A percentile compares a stretch with the other conserved stretches of the same genome.
Conservation (phyloP, 345 rosid genomes). For the Theobroma cacao region DNA sequence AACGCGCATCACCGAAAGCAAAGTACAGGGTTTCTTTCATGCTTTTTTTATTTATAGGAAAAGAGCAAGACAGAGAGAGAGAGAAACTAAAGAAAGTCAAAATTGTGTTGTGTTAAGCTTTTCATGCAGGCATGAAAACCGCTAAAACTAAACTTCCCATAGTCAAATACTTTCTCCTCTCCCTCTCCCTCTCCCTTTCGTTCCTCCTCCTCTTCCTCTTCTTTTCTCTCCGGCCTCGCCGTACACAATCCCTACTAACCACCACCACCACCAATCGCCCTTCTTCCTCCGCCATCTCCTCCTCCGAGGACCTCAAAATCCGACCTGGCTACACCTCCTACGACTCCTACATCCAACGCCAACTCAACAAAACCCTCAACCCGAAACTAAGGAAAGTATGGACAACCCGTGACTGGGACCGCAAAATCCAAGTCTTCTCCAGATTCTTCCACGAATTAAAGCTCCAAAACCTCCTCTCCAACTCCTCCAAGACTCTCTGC, state of each 20-base stretch:
- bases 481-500: slow-evolving; percentile 61
- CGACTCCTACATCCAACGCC: slow-evolving; percentile 84
- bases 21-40: not conserved
- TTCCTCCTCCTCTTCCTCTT: not conserved
- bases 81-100: not conserved
- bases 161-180: not conserved
- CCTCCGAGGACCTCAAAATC: slow-evolving; percentile 45
- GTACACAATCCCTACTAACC: slow-evolving; percentile 1
- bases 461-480: slow-evolving; percentile 35
- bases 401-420: slow-evolving; percentile 92
- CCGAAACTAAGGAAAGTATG: slow-evolving; percentile 72
- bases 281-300: not conserved
- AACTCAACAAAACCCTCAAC: slow-evolving; percentile 88
- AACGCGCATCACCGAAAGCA: not conserved
- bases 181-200: not conserved
- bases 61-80: not conserved
- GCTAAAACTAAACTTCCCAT: not conserved
- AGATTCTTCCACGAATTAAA: slow-evolving; percentile 48
- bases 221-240: not conserved
- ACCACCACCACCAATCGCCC: not conserved
- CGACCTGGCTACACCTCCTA: slow-evolving; percentile 74
- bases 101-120: not conserved
- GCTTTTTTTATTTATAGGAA: not conserved
- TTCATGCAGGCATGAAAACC: slow-evolving; percentile 4
- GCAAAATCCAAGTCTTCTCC: slow-evolving; percentile 70